A percentile compares a stretch with the other conserved stretches of the same genome.
These are phyloP conservation scores for Peronospora belbahrii DNA, from an alignment of 352 stramenopile species.

Conservation along the genomic window DNA sequence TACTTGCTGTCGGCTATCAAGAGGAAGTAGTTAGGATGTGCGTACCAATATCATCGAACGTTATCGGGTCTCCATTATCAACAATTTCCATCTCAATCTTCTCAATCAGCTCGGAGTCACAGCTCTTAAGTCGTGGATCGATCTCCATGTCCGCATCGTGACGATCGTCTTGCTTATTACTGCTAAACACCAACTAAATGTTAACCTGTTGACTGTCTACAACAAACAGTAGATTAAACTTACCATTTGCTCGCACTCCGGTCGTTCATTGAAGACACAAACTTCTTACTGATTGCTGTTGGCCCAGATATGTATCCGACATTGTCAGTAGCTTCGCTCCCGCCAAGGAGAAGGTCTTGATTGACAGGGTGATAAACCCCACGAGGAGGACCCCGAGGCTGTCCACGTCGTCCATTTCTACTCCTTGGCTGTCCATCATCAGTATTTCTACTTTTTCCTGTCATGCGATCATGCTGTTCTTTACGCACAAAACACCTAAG, in stretches of 20 bases:
- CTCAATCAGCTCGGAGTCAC: constrained; percentile 92
- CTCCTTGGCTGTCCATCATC: constrained; percentile 27
- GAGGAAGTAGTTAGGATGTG: background rate
- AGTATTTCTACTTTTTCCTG: constrained; percentile 31
- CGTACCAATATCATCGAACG: constrained; percentile 95
- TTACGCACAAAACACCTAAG: background rate
- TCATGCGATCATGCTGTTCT: constrained; percentile 35
- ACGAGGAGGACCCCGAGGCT: constrained; percentile 26
- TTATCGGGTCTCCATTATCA: constrained; percentile 86
- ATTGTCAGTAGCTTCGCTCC: constrained; percentile 12
- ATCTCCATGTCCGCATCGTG: constrained; percentile 74
- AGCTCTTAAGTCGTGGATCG: constrained; percentile 89
- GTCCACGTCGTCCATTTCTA: constrained; percentile 12
- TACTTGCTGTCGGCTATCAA: background rate
- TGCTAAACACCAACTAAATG: background rate
- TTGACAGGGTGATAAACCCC: constrained; percentile 73
- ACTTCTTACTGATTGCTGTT: constrained; percentile 58
- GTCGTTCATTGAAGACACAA: constrained; percentile 51
- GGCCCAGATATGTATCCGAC: constrained; percentile 22
- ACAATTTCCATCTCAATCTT: constrained; percentile 98
- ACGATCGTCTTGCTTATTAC: constrained; percentile 11
- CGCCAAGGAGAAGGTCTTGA: constrained; percentile 53
- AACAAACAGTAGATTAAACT: background rate
- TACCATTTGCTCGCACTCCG: constrained; percentile 14
- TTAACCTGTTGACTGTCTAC: background rate